Evolutionary conservation across 176 grass and related monocot genomes (phyloP).

Genomic region (Triticum urartu): DNA sequence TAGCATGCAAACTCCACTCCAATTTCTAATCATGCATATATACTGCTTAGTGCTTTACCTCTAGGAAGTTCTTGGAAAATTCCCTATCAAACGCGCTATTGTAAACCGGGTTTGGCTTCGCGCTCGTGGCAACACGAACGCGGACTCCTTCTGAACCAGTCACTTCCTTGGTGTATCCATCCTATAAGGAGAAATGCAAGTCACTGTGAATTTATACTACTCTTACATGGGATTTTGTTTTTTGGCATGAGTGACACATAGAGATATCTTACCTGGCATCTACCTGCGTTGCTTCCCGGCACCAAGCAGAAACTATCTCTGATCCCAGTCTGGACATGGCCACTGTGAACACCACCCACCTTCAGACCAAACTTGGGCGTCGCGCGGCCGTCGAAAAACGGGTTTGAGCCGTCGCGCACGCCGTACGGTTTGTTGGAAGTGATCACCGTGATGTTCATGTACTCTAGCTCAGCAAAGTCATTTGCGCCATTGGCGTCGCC

Average conservation of each 20-base stretch:
- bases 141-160: conserved; percentile 42
- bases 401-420: conserved; percentile 50
- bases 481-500: conserved; percentile 44
- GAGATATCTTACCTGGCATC: conserved; percentile 38
- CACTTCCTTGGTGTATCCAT: conserved; percentile 73
- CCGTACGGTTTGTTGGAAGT: conserved; percentile 68
- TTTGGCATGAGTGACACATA: not conserved
- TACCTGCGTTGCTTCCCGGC: conserved; percentile 39
- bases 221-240: not conserved
- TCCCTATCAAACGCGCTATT: conserved; percentile 53
- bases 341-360: conserved; percentile 57
- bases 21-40: not conserved
- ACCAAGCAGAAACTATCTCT: conserved; percentile 61
- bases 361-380: conserved; percentile 54
- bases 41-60: conserved; percentile 37
- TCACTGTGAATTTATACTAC: not conserved
- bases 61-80: conserved; percentile 65
- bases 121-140: conserved; percentile 57
- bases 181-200: conserved; percentile 25
- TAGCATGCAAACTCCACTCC: not conserved
- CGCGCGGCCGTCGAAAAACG: conserved; percentile 48
- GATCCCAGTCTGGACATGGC: conserved; percentile 72
- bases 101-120: conserved; percentile 55
- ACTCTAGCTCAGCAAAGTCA: conserved; percentile 68
- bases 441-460: conserved; percentile 63